Evolutionary conservation across 345 rosid genomes (phyloP).

Genomic region (Camelina sativa): DNA sequence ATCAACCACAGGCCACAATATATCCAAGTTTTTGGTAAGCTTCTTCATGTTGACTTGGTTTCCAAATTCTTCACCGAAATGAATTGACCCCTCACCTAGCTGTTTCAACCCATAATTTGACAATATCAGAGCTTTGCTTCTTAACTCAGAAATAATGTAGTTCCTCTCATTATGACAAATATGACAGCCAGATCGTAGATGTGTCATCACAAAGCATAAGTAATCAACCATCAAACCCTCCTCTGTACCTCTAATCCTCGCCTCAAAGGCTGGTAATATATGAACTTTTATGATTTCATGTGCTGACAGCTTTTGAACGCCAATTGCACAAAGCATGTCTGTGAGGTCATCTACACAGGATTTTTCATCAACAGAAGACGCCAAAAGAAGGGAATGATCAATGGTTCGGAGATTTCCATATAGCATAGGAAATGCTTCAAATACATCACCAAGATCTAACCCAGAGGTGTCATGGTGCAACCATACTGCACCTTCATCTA

Average conservation of each 20-base stretch:
- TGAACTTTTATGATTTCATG: constrained; percentile 87
- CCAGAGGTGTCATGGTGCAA: constrained; percentile 65
- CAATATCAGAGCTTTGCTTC: constrained; percentile 63
- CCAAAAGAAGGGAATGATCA: constrained; percentile 63
- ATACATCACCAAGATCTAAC: constrained; percentile 54
- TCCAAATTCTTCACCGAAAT: constrained; percentile 73
- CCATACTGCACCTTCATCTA: constrained; percentile 80
- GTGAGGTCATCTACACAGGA: constrained; percentile 51
- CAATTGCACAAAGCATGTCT: constrained; percentile 68
- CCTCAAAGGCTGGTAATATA: constrained; percentile 69
- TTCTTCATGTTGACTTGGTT: constrained; percentile 57
- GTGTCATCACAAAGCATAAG: constrained; percentile 83
- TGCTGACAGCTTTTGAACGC: constrained; percentile 79
- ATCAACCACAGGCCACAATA: constrained; percentile 85
- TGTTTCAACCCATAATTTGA: constrained; percentile 76
- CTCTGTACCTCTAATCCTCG: constrained; percentile 42
- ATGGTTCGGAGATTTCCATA: constrained; percentile 73
- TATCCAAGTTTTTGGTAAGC: constrained; percentile 54
- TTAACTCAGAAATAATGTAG: constrained; percentile 62
- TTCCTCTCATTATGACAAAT: constrained; percentile 70
- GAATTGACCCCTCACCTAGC: constrained; percentile 60
- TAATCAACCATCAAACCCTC: constrained; percentile 67
- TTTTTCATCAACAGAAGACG: constrained; percentile 45
- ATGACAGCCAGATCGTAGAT: constrained; percentile 73
- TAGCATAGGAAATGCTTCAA: constrained; percentile 74